Evolutionary conservation across 1,284 basidiomycete species (phyloP).

Genomic region (Porodaedalea pini): DNA sequence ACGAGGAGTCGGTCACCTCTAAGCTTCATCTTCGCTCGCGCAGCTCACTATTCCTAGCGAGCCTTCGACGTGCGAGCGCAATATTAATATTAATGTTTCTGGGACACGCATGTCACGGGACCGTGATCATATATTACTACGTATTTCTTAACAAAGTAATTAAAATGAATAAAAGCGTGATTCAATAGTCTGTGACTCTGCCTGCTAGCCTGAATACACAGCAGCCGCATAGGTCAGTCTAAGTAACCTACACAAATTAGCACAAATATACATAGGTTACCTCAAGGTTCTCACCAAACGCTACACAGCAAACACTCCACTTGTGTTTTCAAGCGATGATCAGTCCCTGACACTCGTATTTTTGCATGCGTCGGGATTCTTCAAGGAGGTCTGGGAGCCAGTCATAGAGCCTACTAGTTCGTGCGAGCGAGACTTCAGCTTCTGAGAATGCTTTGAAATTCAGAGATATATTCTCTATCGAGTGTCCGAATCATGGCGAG

Average conservation of each 20-base stretch:
- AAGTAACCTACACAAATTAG: too few species aligned
- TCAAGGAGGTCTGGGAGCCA: conserved; percentile 58
- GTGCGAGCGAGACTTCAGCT: conserved; percentile 13
- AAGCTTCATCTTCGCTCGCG: too few species aligned
- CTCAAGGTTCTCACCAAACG: background rate
- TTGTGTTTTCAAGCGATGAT: conserved; percentile 28
- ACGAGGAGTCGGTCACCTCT: too few species aligned
- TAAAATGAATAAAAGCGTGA: too few species aligned
- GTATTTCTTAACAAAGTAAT: too few species aligned
- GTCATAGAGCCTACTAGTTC: conserved; percentile 42
- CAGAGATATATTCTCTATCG: conserved; percentile 50
- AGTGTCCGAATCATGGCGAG: conserved; percentile 54
- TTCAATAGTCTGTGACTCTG: background rate
- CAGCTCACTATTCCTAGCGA: too few species aligned
- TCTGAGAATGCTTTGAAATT: conserved; percentile 31
- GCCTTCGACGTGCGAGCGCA: too few species aligned
- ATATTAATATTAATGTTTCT: too few species aligned
- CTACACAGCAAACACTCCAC: conserved; percentile 12
- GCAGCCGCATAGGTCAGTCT: background rate
- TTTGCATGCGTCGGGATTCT: conserved; percentile 50
- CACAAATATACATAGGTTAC: too few species aligned
- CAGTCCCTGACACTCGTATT: conserved; percentile 47
- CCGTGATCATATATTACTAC: too few species aligned
- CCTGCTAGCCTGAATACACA: background rate
- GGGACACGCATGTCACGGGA: too few species aligned